phyloP scores from a whole-genome alignment of 1,139 yeast genomes.

The Lodderomyces theae region DNA sequence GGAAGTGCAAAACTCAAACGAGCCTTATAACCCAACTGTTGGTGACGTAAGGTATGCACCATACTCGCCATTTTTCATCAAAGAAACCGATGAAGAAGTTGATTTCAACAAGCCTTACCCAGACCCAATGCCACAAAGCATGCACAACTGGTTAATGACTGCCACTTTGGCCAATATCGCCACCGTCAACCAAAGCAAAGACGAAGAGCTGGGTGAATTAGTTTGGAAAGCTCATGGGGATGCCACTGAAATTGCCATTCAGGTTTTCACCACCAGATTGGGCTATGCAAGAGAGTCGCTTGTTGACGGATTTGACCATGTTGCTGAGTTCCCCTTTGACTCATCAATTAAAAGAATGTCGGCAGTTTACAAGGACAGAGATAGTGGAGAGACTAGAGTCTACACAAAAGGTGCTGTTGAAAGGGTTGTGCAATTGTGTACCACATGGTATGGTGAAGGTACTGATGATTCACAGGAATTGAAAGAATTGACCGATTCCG shows the following conservation, averaged over 20 bases:
- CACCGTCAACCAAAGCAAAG: conserved; percentile 40
- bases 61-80: conserved; percentile 42
- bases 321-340: conserved; percentile 75
- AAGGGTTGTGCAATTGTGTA: conserved; percentile 59
- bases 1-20: conserved; percentile 56
- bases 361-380: conserved; percentile 45
- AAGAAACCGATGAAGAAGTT: conserved; percentile 38
- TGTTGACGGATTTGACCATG: conserved; percentile 39
- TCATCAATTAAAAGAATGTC: conserved; percentile 77
- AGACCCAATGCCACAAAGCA: conserved; percentile 23
- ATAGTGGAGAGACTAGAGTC: conserved; percentile 33
- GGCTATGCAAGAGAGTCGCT: conserved; percentile 46
- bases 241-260: conserved; percentile 82
- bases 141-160: conserved; percentile 50
- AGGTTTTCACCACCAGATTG: conserved; percentile 63
- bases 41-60: conserved; percentile 52
- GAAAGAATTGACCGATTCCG: conserved; percentile 39
- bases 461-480: conserved; percentile 19
- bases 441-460: conserved; percentile 46
- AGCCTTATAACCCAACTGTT: conserved; percentile 69
- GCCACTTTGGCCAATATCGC: conserved; percentile 79
- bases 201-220: conserved; percentile 35
- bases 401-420: conserved; percentile 83
- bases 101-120: conserved; percentile 26
- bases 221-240: conserved; percentile 79